Percentiles rank a stretch among this genome's conserved stretches.
These are phyloP conservation scores for Yarrowia deformans DNA, from an alignment of 805 yeast genomes.

Conservation along the genomic window DNA sequence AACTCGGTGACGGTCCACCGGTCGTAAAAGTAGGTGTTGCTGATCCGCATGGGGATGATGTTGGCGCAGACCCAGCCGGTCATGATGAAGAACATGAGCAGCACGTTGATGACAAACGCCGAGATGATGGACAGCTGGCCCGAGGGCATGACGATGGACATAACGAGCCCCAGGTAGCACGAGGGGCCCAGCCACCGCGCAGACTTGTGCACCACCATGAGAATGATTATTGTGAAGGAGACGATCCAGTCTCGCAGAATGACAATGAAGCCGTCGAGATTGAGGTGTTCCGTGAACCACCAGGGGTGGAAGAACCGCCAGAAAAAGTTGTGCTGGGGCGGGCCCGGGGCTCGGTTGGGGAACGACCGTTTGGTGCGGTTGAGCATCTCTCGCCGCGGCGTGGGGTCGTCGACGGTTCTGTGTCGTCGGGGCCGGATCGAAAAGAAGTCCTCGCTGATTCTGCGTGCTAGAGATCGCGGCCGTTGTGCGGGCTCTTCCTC, in stretches of 20 bases:
- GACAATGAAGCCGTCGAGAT: slow-evolving; percentile 14
- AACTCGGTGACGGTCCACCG: slow-evolving; percentile 42
- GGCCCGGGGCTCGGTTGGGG: slow-evolving; percentile 30
- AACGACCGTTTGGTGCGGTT: slow-evolving; percentile 16
- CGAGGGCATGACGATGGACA: slow-evolving; percentile 26
- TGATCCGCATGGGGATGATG: slow-evolving; percentile 24
- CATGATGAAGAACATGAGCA: slow-evolving; percentile 33
- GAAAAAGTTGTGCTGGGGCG: slow-evolving; percentile 7
- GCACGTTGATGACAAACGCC: slow-evolving; percentile 20
- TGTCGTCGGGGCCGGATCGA: slow-evolving; percentile 7
- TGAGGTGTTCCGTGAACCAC: slow-evolving; percentile 27
- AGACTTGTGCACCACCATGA: slow-evolving; percentile 3
- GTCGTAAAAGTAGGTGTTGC: slow-evolving; percentile 29
- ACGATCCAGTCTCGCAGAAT: slow-evolving; percentile 18
- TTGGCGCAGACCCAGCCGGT: slow-evolving; percentile 39
- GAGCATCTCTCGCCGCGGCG: slow-evolving; percentile 27
- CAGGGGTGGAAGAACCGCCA: slow-evolving; percentile 27
- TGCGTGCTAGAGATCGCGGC: slow-evolving; percentile 21
- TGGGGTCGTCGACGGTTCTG: slow-evolving; percentile 14
- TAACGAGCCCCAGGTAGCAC: slow-evolving; percentile 14
- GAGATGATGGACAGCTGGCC: slow-evolving; percentile 26
- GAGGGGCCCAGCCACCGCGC: slow-evolving; percentile 34
- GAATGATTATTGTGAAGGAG: slow-evolving; percentile 6
- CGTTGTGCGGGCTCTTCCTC: slow-evolving; percentile 1
- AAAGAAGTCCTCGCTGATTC: slow-evolving; percentile 20